Evolutionary conservation across 768 basidiomycete species (phyloP), one percentile per base, ranked within the genome.

Genomic region (Cystofilobasidium macerans): DNA sequence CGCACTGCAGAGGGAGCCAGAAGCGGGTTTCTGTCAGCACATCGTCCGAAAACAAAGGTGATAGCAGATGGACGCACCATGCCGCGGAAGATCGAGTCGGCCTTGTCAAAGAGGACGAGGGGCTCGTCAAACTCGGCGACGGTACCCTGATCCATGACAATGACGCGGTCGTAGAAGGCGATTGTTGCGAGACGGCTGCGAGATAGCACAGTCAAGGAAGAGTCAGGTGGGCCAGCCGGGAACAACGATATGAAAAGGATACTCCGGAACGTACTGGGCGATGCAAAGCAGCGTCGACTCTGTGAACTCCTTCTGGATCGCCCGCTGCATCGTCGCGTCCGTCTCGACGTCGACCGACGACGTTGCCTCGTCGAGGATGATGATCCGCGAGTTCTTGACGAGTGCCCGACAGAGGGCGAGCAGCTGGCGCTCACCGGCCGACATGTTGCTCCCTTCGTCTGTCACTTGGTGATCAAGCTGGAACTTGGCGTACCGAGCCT

Each of bases 61-160:
- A n/a, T n/a, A n/a, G n/a, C n/a, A 26, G 38, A 42, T 42, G 16
- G 43, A 61, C 60, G 38, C 28, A 61, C 60, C 30, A 87, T 80
- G 3, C 82, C 81, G 24, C 85, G 79, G 79, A 87, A 87, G 60
- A 87, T 83, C 1, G 85, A 86, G 62, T 79, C 78, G 58, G 80
- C 76, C 57, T 53, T 40, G 43, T 72, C 71, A 45, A 68, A 73
- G 18, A 73, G 69, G 18, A 26, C 57, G 14, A 75, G 66, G 1
- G 74, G 74, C 6, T 59, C 67, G 47, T 70, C 71, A 61, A 72
- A 73, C 64, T 76, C 76, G 0, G 69, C 71, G 16, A 76, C 69
- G 22, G 40, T 32, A 0, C 76, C 76, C 14, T 61, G 54, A 30
- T 76, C 76, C 64, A 75, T 64, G 11, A 77, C 76, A 3, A 76